phyloP scores from a whole-genome alignment of 2,329 filamentous ascomycete species.

The Claviceps paspali region DNA sequence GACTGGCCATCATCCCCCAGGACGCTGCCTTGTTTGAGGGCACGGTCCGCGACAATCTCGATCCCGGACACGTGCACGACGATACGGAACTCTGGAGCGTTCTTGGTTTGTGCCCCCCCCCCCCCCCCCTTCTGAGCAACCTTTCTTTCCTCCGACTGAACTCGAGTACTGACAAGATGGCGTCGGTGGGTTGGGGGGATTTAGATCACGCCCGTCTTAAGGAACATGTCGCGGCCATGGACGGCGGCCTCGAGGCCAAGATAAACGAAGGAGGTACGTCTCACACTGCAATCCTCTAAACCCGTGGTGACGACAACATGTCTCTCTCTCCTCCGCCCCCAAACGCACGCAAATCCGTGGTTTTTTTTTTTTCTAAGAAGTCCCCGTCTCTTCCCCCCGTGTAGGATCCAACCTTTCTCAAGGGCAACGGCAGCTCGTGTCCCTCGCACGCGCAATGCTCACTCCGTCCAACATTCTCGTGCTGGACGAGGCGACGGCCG shows the following conservation, averaged over 20 bases:
- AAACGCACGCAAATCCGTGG: no score
- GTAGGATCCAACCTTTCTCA: slow-evolving; percentile 90
- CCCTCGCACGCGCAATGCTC: slow-evolving; percentile 80
- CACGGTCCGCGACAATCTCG: slow-evolving; percentile 84
- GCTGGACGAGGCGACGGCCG: slow-evolving; percentile 87
- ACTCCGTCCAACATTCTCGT: slow-evolving; percentile 96
- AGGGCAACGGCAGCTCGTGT: slow-evolving; percentile 87
- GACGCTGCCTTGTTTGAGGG: slow-evolving; percentile 94
- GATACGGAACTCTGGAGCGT: slow-evolving; percentile 97
- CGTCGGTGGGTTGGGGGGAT: no score
- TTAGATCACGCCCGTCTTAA: slow-evolving; percentile 84
- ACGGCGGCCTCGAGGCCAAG: slow-evolving; percentile 75
- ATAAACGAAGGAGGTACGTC: slow-evolving; percentile 84
- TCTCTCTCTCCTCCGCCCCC: no score
- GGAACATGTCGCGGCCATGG: slow-evolving; percentile 76
- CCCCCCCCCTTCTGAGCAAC: no score
- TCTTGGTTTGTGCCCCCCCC: slow-evolving; percentile 48
- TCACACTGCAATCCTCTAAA: background rate
- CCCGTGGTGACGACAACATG: no score
- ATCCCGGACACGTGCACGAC: slow-evolving; percentile 87
- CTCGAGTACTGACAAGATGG: background rate
- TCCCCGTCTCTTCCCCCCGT: no score
- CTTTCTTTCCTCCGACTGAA: no score
- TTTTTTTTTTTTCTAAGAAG: no score
- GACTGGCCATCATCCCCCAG: slow-evolving; percentile 92